Conservation (phyloP, 1,284 basidiomycete species). For the Abortiporus biennis region DNA sequence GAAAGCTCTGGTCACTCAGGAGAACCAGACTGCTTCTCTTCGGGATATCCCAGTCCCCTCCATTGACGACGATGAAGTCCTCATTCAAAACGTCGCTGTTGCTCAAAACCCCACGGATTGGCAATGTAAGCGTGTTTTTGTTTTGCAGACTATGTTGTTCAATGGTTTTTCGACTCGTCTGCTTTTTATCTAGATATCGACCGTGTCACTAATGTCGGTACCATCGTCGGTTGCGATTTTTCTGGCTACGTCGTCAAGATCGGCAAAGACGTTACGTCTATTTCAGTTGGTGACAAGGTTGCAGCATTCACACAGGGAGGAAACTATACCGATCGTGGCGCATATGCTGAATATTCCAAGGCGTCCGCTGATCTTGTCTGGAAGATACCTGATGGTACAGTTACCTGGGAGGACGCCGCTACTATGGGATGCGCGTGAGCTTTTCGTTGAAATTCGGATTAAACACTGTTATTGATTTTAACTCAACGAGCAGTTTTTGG, state of each 20-base stretch:
- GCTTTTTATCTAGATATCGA: conserved; percentile 14
- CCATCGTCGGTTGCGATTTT: conserved; percentile 18
- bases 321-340: conserved; percentile 22
- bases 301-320: conserved; percentile 21
- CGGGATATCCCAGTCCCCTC: conserved; percentile 19
- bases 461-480: background rate
- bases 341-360: conserved; percentile 35
- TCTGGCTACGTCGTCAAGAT: conserved; percentile 18
- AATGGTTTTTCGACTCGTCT: too few species aligned
- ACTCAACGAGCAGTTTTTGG: conserved; percentile 14
- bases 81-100: conserved; percentile 18
- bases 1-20: conserved; percentile 12
- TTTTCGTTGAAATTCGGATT: conserved; percentile 10
- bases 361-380: conserved; percentile 26
- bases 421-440: conserved; percentile 31
- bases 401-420: conserved; percentile 30
- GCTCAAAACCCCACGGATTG: conserved; percentile 25
- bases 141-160: too few species aligned
- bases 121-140: too few species aligned
- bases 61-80: conserved; percentile 19
- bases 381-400: conserved; percentile 24
- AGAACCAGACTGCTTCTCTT: conserved; percentile 11
- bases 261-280: conserved; percentile 17
- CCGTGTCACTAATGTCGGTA: background rate
- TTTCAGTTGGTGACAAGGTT: conserved; percentile 19